These are phyloP conservation scores for Strigomonas galati DNA, from an alignment of 208 protist genomes.

Conservation along the genomic window DNA sequence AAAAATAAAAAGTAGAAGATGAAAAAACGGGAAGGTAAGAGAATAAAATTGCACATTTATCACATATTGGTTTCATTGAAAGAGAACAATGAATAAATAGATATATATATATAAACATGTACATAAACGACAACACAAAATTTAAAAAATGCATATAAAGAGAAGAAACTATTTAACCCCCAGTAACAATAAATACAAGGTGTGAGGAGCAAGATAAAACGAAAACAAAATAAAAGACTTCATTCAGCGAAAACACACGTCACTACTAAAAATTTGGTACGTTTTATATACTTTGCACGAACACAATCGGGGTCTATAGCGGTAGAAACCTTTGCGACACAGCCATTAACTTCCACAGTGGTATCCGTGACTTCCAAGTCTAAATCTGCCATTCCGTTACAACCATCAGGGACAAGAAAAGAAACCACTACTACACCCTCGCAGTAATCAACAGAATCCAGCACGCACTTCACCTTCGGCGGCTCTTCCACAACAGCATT, in stretches of 20 bases:
- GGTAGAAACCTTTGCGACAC: not conserved
- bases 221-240: not conserved
- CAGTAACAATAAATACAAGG: not conserved
- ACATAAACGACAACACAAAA: not conserved
- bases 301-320: not conserved
- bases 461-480: too few relatives aligned
- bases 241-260: not conserved
- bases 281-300: conserved; percentile 4
- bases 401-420: too few relatives aligned
- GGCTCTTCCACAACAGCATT: too few relatives aligned
- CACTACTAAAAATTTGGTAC: not conserved
- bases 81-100: not conserved
- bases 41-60: not conserved
- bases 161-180: not conserved
- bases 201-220: not conserved
- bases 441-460: too few relatives aligned
- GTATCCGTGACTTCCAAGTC: too few relatives aligned
- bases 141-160: not conserved
- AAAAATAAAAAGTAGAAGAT: not conserved
- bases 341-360: not conserved
- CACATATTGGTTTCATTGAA: not conserved
- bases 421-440: too few relatives aligned
- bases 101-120: not conserved
- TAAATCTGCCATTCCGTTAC: too few relatives aligned
- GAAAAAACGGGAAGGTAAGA: not conserved